Conservation (phyloP, 176 grass and related monocot species). For the Otatea glauca region DNA sequence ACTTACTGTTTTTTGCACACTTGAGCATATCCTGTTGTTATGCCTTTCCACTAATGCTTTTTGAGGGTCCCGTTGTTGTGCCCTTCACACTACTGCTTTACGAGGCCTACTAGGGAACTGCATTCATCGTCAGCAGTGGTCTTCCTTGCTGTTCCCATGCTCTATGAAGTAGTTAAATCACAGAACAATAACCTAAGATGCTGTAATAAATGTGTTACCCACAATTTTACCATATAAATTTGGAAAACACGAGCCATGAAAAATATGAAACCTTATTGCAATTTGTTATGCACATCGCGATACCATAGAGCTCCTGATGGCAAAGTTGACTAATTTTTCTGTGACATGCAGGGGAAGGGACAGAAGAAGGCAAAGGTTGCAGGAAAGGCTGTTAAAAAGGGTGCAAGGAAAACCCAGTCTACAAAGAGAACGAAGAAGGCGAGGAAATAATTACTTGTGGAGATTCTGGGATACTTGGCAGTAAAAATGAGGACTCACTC, state of each 20-base stretch:
- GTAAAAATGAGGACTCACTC: not conserved
- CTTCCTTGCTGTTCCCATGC: not conserved
- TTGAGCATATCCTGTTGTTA: not conserved
- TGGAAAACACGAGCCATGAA: not conserved
- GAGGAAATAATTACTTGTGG: constrained; percentile 55
- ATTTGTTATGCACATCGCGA: not conserved
- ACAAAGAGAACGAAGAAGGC: constrained; percentile 70
- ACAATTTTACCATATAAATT: constrained; percentile 4
- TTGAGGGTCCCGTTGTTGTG: not conserved
- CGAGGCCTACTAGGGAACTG: not conserved
- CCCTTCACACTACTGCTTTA: not conserved
- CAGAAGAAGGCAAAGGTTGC: constrained; percentile 78
- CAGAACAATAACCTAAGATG: not conserved
- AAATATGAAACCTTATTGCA: not conserved
- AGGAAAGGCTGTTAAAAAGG: constrained; percentile 59
- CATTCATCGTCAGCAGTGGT: not conserved
- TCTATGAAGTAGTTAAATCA: not conserved
- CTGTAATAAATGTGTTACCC: not conserved
- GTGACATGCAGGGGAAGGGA: constrained; percentile 48
- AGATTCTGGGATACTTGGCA: not conserved
- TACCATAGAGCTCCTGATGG: not conserved
- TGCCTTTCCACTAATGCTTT: not conserved
- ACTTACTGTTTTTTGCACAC: not conserved
- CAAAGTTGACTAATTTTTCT: not conserved
- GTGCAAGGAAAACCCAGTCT: constrained; percentile 57